These are phyloP conservation scores for Barnettozyma vustinii DNA, from an alignment of 805 yeast species.

Conservation along the genomic window DNA sequence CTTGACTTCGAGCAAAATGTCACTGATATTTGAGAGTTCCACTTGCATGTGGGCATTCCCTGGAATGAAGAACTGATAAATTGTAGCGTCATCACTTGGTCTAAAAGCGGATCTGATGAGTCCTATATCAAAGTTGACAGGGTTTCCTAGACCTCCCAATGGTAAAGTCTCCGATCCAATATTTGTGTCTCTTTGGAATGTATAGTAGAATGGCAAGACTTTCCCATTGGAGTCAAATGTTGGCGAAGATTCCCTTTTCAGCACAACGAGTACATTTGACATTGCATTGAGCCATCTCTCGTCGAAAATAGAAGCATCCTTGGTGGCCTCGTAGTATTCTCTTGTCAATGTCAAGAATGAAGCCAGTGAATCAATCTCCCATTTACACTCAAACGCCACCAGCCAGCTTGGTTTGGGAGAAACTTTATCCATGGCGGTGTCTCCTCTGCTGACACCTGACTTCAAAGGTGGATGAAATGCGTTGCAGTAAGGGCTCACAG, in stretches of 20 bases:
- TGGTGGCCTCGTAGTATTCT: slow-evolving; percentile 57
- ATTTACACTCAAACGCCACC: slow-evolving; percentile 81
- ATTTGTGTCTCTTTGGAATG: slow-evolving; percentile 68
- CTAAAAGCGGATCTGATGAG: slow-evolving; percentile 78
- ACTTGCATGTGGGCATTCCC: slow-evolving; percentile 74
- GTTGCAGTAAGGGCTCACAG: slow-evolving; percentile 74
- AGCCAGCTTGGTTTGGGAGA: slow-evolving; percentile 65
- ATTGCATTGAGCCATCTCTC: slow-evolving; percentile 55
- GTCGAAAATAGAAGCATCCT: slow-evolving; percentile 40
- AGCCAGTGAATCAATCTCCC: slow-evolving; percentile 82
- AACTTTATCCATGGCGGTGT: slow-evolving; percentile 57
- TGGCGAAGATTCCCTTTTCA: slow-evolving; percentile 56
- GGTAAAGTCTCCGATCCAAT: slow-evolving; percentile 80
- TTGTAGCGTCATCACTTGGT: slow-evolving; percentile 84
- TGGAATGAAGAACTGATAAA: slow-evolving; percentile 77
- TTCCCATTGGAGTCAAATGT: slow-evolving; percentile 43
- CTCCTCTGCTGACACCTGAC: slow-evolving; percentile 37
- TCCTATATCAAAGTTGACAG: slow-evolving; percentile 66
- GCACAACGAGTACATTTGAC: slow-evolving; percentile 42
- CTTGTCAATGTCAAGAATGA: slow-evolving; percentile 72
- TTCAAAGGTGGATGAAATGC: slow-evolving; percentile 82
- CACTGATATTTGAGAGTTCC: slow-evolving; percentile 44
- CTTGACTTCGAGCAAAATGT: slow-evolving; percentile 22
- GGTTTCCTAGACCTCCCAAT: slow-evolving; percentile 76
- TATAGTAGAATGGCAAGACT: slow-evolving; percentile 46